Percentiles rank a stretch among this genome's conserved stretches.
Evolutionary conservation across 495 filamentous ascomycete genomes (phyloP).

Genomic region (Tetracladium setigerum): DNA sequence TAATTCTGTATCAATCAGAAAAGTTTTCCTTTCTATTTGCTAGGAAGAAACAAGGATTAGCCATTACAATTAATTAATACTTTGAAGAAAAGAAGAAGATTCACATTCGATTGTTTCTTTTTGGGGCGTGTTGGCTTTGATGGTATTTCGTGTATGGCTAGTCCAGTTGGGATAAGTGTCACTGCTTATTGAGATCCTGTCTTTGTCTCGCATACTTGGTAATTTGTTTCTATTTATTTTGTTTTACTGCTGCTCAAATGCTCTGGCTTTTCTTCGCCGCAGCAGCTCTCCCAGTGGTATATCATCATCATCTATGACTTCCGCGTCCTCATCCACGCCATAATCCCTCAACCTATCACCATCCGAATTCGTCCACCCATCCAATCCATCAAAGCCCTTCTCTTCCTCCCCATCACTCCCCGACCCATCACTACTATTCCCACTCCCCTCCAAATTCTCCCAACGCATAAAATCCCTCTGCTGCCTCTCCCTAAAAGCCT

Average conservation of each 20-base stretch:
- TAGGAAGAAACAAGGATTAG: too few relatives aligned
- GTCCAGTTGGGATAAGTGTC: too few relatives aligned
- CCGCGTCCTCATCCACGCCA: conserved; percentile 43
- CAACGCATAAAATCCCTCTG: conserved; percentile 37
- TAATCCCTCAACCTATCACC: conserved; percentile 84
- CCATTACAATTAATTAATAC: too few relatives aligned
- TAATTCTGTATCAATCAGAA: too few relatives aligned
- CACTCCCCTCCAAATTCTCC: conserved; percentile 25
- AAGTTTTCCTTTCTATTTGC: too few relatives aligned
- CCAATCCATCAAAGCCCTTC: conserved; percentile 35
- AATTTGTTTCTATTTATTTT: too few relatives aligned
- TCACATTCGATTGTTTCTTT: too few relatives aligned
- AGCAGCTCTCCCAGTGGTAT: conserved; percentile 67
- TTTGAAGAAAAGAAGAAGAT: too few relatives aligned
- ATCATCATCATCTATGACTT: conserved; percentile 35
- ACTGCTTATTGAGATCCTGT: too few relatives aligned
- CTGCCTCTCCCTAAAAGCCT: conserved; percentile 44
- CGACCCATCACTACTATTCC: conserved; percentile 10
- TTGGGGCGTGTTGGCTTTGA: too few relatives aligned
- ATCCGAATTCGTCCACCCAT: conserved; percentile 75
- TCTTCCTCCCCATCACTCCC: conserved; percentile 24
- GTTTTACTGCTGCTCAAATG: not conserved
- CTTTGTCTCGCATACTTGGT: too few relatives aligned
- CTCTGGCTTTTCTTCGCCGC: conserved; percentile 34
- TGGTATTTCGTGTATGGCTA: too few relatives aligned